Evolutionary conservation across 345 rosid species (phyloP).

Genomic region (Kernera saxatilis): DNA sequence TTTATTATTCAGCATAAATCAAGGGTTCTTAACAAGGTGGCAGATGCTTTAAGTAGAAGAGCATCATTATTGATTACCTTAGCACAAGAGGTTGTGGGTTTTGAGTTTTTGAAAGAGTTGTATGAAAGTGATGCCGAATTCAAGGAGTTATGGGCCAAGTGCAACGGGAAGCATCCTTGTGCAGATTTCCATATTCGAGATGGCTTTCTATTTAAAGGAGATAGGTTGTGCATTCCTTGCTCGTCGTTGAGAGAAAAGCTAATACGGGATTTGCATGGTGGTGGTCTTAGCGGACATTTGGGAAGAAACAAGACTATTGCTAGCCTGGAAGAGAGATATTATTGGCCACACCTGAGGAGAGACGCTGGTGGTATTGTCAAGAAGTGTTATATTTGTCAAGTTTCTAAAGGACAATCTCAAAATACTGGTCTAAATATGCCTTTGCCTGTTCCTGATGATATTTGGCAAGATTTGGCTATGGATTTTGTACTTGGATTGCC

Average conservation of each 20-base stretch:
- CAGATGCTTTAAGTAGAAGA: neutral
- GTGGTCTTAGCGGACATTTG: slow-evolving; percentile 9
- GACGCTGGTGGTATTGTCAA: neutral
- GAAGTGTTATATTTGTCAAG: neutral
- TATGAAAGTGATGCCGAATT: neutral
- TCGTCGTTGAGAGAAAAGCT: neutral
- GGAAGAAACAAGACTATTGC: slow-evolving; percentile 2
- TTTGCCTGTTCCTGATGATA: neutral
- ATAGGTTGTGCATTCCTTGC: neutral
- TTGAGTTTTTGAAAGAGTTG: neutral
- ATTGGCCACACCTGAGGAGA: neutral
- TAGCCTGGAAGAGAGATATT: neutral
- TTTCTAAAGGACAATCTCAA: neutral
- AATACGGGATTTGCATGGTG: slow-evolving; percentile 1
- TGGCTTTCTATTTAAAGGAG: neutral
- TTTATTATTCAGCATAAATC: neutral
- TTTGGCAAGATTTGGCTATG: neutral
- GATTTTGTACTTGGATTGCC: neutral
- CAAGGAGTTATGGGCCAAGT: neutral
- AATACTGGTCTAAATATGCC: neutral
- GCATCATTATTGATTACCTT: neutral
- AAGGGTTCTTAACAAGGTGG: neutral
- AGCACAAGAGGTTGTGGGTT: neutral
- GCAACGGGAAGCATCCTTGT: neutral
- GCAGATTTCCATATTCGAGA: neutral